A percentile compares a stretch with the other conserved stretches of the same genome.
These are phyloP conservation scores for Brassica rapa DNA, from an alignment of 345 rosid genomes.

Conservation along the genomic window DNA sequence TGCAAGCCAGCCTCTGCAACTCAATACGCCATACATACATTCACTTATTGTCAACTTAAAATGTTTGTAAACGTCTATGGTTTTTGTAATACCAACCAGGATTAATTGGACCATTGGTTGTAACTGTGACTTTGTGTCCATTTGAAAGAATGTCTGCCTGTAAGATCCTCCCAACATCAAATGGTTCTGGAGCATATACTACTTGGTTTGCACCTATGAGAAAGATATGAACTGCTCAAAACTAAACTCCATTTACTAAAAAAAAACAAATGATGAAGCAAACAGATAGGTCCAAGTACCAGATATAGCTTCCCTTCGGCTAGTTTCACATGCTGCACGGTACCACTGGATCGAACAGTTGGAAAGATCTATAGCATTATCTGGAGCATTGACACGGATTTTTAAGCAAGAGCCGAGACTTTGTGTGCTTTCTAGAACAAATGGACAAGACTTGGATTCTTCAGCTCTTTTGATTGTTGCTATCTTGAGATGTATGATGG, in stretches of 20 bases:
- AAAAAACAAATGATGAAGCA: constrained; percentile 11
- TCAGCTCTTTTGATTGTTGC: constrained; percentile 70
- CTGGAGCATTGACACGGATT: constrained; percentile 45
- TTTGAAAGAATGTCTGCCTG: constrained; percentile 68
- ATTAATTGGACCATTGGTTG: constrained; percentile 67
- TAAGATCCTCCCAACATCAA: constrained; percentile 77
- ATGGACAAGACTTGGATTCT: constrained; percentile 62
- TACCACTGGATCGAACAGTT: constrained; percentile 88
- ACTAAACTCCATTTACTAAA: constrained; percentile 1
- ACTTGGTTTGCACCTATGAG: constrained; percentile 64
- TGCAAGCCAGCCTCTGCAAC: constrained; percentile 67
- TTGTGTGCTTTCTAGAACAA: constrained; percentile 69
- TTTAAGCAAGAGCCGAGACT: constrained; percentile 70
- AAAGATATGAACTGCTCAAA: constrained; percentile 22
- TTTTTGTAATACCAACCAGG: constrained; percentile 59
- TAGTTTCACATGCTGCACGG: constrained; percentile 71
- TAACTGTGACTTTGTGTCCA: constrained; percentile 67
- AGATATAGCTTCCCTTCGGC: constrained; percentile 68
- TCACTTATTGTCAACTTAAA: constrained; percentile 9
- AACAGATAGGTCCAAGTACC: constrained; percentile 45
- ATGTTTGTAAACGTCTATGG: background rate
- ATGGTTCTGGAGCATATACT: constrained; percentile 93
- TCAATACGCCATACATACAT: constrained; percentile 21
- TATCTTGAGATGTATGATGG: constrained; percentile 50
- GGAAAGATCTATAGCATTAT: constrained; percentile 56